Evolutionary conservation across 192 early-diverging fungal species (phyloP), one percentile per base, ranked within the genome.

Genomic region (Podila epicladia): DNA sequence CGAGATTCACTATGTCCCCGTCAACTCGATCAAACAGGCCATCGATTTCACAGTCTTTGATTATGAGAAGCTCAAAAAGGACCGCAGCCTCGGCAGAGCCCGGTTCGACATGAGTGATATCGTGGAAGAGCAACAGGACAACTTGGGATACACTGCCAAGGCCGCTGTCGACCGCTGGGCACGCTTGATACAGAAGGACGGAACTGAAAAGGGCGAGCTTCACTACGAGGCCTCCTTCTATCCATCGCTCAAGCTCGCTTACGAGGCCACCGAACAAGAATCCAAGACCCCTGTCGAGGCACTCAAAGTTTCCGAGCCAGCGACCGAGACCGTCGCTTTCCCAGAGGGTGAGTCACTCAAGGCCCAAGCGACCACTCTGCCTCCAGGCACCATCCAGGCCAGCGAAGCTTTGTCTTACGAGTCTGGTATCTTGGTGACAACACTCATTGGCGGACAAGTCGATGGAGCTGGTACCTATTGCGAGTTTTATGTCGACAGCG

Each of bases 1-100:
- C 82, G 96, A 97, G 85, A 91, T 90, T 24, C 89, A 94, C 45
- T 97, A 95, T 73, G 87, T 95, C 19, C 92, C 95, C 20, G 87
- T 93, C 60, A 95, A 93, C 73, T 90, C 93, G 8, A 79, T 91
- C 24, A 86, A 86, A 65, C 94, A 99, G 69, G 72, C 85, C 22
- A 70, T 99, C 45, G 84, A 86, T 15, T 85, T 98, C 29, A 93
- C 95, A 64, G 85, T 94, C 37, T 94, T 92, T 85, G 98, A 99
- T 74, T 97, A 83, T 84, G 96, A 98, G 80, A 91, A 94, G 55
- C 78, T 96, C 7, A 86, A 89, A 51, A 95, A 94, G 77, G 94
- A 99, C 73, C 93, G 93, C 74, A 86, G 87, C 20, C 84, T 99
- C 53, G 97, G 98, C 62, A 87, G 87, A 55, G 84, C 89, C 4